Percentiles rank a stretch among this genome's conserved stretches.
Conservation (phyloP, 345 rosid species). For the Bretschneidera sinensis region DNA sequence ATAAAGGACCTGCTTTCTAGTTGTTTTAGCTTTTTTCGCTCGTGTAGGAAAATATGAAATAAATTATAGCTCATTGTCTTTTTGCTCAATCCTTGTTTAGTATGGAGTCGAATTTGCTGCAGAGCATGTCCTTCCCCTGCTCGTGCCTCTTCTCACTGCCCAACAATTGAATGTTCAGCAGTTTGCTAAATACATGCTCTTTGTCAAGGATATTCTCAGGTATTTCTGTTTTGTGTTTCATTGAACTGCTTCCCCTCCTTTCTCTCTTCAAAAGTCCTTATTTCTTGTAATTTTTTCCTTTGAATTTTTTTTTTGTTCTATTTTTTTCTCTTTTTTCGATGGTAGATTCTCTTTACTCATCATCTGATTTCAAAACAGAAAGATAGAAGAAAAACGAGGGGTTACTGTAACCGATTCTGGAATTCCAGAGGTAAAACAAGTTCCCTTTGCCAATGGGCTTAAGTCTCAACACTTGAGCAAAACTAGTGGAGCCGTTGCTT, state of each 20-base stretch:
- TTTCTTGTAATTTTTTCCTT: too few species aligned
- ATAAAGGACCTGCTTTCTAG: slow-evolving; percentile 1
- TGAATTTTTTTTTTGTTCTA: background rate
- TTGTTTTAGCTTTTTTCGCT: background rate
- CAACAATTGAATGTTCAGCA: slow-evolving; percentile 91
- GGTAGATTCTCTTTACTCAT: slow-evolving; percentile 10
- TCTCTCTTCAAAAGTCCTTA: too few species aligned
- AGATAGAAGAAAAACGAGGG: slow-evolving; percentile 85
- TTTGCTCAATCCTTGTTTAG: slow-evolving; percentile 34
- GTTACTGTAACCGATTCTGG: slow-evolving; percentile 63
- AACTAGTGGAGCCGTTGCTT: slow-evolving; percentile 40
- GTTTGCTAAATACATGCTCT: slow-evolving; percentile 90
- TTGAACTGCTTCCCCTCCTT: background rate
- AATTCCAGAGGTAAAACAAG: slow-evolving; percentile 42
- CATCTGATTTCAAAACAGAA: slow-evolving; percentile 36
- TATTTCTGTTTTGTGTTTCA: slow-evolving; percentile 17
- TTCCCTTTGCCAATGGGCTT: slow-evolving; percentile 43
- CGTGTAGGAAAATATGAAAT: slow-evolving; percentile 1
- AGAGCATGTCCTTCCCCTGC: slow-evolving; percentile 83
- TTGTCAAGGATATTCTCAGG: slow-evolving; percentile 92
- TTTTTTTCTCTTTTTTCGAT: background rate
- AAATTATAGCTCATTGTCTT: slow-evolving; percentile 8
- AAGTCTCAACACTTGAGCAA: slow-evolving; percentile 44
- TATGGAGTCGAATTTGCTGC: slow-evolving; percentile 84
- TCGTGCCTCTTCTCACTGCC: slow-evolving; percentile 83